Conservation (phyloP, 805 yeast species). For the Millerozyma miso region DNA sequence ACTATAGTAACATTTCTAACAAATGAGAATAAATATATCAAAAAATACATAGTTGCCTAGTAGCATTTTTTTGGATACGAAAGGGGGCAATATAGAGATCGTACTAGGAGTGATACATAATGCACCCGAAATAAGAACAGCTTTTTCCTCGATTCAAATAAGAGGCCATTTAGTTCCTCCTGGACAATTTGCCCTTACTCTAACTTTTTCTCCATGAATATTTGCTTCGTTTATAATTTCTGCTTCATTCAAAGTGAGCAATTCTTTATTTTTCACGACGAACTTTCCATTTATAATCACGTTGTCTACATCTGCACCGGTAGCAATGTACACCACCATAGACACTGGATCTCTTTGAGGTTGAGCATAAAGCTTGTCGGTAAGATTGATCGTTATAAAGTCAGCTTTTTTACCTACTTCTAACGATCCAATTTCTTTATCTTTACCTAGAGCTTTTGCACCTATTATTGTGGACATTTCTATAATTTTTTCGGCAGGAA, state of each 20-base stretch:
- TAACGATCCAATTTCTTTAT: constrained; percentile 61
- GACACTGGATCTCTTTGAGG: constrained; percentile 19
- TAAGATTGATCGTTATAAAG: constrained; percentile 10
- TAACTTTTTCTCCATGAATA: constrained; percentile 5
- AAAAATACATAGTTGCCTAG: too few species aligned
- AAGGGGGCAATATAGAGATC: too few species aligned
- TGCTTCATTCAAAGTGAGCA: constrained; percentile 5
- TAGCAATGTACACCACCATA: constrained; percentile 18
- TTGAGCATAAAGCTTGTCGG: constrained; percentile 16
- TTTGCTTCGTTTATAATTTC: constrained; percentile 5
- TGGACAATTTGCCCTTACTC: constrained; percentile 1
- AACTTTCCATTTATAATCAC: constrained; percentile 5
- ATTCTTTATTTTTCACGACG: constrained; percentile 1
- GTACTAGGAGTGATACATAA: too few species aligned
- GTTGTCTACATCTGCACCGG: constrained; percentile 16
- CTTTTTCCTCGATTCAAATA: too few species aligned
- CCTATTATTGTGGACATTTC: constrained; percentile 83
- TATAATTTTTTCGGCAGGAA: constrained; percentile 67
- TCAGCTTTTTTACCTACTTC: constrained; percentile 60
- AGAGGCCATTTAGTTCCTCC: not conserved
- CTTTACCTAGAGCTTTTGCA: constrained; percentile 66
- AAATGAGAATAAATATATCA: too few species aligned
- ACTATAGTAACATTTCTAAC: too few species aligned
- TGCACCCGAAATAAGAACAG: too few species aligned
- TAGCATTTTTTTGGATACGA: too few species aligned